Base-by-base conservation (phyloP, 1,284 basidiomycete species). In the Ceratobasidium sp. region DNA sequence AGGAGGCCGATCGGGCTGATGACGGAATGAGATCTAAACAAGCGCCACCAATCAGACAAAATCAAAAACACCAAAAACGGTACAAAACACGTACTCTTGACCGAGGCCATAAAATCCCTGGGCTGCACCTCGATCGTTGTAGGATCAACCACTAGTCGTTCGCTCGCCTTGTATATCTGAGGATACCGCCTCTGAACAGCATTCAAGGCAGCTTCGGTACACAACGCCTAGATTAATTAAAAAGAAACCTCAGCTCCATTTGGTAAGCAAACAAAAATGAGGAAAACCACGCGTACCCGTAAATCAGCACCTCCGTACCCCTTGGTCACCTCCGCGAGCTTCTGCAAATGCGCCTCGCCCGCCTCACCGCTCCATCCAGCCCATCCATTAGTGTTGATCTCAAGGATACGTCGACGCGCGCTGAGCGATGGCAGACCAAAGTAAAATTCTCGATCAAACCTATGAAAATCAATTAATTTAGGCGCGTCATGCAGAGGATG, bases 291-390 rank as follows among this genome's bases (percentile, higher is more conserved):
- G 53, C 44, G 81, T 81, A 96, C 96, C 85, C 98, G 88, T 79
- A 99, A 85, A 88, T 99, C 98, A 44, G 98, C 98, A 83, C 98
- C 98, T 53, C 96, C 98, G 84, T 99, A 99, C 0, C 98, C 98
- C 85, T 99, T 99, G 4, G 98, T 99, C 76, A 98, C 86, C 83
- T 93, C 93, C 0, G 97, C 95, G 67, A 99, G 86, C 13, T 94
- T 92, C 77, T 90, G 89, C 66, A 92, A 86, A 81, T 92, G 90
- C 80, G 87, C 88, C 70, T 89, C 86, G 9, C 87, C 89, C 78
- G 86, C 87, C 79, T 84, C 80, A 13, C 75, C 90, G 1, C 93
- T 89, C 89, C 95, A 96, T 0, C 96, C 96, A 9, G 92, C 90
- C 98, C 98, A 99, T 63, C 92, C 92, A 80, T 87, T 90, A 26